Evolutionary conservation across 2,329 filamentous ascomycete species (phyloP).

Genomic region (Parafenestella ontariensis): DNA sequence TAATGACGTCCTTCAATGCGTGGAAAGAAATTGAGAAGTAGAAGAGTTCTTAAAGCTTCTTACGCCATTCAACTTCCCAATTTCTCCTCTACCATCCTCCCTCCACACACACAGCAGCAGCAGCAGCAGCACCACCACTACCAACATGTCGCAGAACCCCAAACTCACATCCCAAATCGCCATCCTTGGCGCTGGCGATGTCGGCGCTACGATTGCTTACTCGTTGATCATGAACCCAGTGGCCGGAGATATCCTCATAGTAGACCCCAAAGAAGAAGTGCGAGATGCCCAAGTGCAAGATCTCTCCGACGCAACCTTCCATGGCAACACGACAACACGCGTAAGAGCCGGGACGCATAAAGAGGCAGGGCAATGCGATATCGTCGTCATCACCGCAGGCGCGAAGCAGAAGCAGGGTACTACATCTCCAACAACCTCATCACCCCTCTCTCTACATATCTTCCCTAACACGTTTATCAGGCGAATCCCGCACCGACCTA

Average conservation of each 20-base stretch:
- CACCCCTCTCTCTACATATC: too few species aligned
- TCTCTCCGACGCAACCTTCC: conserved; percentile 23
- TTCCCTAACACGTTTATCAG: conserved; percentile 4
- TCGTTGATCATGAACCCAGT: conserved; percentile 32
- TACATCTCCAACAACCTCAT: too few species aligned
- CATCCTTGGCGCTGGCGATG: conserved; percentile 31
- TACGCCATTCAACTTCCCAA: not conserved
- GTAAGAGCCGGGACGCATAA: conserved; percentile 29
- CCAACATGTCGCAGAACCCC: conserved; percentile 15
- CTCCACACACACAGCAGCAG: too few species aligned
- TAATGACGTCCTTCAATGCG: conserved; percentile 15
- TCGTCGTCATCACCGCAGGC: conserved; percentile 27
- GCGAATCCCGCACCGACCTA: conserved; percentile 28
- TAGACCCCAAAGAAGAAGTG: conserved; percentile 31
- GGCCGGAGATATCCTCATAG: conserved; percentile 24
- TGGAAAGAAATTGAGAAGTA: not conserved
- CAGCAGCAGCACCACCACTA: too few species aligned
- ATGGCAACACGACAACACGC: conserved; percentile 24
- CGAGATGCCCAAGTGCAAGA: conserved; percentile 30
- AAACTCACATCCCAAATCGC: conserved; percentile 30
- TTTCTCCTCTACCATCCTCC: not conserved
- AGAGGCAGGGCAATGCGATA: conserved; percentile 31
- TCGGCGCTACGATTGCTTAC: conserved; percentile 32
- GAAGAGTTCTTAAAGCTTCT: not conserved
- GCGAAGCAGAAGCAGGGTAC: conserved; percentile 31